Percentiles rank a stretch among this genome's conserved stretches.
phyloP scores from a whole-genome alignment of 805 yeast species.

The Candida pseudoglaebosa region DNA sequence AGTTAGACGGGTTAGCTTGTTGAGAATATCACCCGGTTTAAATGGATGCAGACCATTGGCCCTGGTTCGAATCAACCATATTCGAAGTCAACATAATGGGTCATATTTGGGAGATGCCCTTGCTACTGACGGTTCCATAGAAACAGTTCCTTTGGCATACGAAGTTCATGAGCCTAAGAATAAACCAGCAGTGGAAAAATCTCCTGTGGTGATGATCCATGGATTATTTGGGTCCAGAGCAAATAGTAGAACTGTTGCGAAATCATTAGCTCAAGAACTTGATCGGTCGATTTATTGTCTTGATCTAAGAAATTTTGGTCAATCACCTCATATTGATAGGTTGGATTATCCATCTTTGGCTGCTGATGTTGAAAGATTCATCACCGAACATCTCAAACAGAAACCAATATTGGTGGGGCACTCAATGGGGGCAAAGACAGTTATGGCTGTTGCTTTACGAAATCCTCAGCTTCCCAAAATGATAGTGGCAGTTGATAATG shows the following conservation, averaged over 20 bases:
- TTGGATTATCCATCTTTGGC: conserved; percentile 81
- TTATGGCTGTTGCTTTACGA: conserved; percentile 78
- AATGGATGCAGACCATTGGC: not conserved
- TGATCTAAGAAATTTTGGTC: conserved; percentile 89
- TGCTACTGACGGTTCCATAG: conserved; percentile 29
- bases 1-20: too few species aligned
- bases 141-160: conserved; percentile 51
- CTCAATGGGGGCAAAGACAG: conserved; percentile 93
- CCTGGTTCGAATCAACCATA: not conserved
- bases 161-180: conserved; percentile 41
- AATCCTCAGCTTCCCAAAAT: conserved; percentile 58
- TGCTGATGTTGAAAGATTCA: conserved; percentile 77
- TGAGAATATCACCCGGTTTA: too few species aligned
- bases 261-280: conserved; percentile 44
- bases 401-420: conserved; percentile 72
- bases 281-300: conserved; percentile 60
- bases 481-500: conserved; percentile 81
- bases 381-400: conserved; percentile 35
- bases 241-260: conserved; percentile 81
- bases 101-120: conserved; percentile 31
- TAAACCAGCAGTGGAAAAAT: conserved; percentile 18
- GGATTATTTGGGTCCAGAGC: conserved; percentile 83
- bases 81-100: conserved; percentile 4
- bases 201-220: conserved; percentile 78
- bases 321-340: conserved; percentile 70